A percentile compares a stretch with the other conserved stretches of the same genome.
These are phyloP conservation scores for Phytophthora hybrid DNA, from an alignment of 352 stramenopile species.

Conservation along the genomic window DNA sequence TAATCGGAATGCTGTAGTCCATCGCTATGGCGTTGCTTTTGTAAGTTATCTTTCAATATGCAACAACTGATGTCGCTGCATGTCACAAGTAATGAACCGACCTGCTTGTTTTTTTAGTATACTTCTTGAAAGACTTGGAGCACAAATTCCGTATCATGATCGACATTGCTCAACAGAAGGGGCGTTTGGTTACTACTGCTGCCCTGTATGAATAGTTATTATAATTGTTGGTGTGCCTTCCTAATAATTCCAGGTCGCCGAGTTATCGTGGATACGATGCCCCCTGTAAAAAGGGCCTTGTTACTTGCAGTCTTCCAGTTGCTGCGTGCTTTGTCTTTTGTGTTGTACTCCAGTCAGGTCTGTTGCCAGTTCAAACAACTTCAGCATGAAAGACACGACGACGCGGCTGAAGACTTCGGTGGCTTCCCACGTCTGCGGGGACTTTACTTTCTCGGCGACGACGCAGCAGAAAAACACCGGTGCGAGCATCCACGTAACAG, in stretches of 20 bases:
- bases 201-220: not conserved
- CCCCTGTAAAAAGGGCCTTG: not conserved
- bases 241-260: not conserved
- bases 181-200: not conserved
- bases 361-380: slow-evolving; percentile 35
- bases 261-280: not conserved
- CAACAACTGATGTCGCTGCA: not conserved
- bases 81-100: not conserved
- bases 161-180: not conserved
- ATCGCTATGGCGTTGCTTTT: not conserved
- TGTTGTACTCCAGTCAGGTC: slow-evolving; percentile 1
- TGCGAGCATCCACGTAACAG: slow-evolving; percentile 43
- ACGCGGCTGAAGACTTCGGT: slow-evolving; percentile 52
- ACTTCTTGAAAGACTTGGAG: too few relatives aligned
- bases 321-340: not conserved
- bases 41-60: slow-evolving; percentile 12
- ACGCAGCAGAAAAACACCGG: slow-evolving; percentile 61
- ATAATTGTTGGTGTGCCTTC: not conserved
- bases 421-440: slow-evolving; percentile 30
- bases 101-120: not conserved
- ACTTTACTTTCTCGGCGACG: slow-evolving; percentile 34
- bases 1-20: slow-evolving; percentile 23
- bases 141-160: not conserved
- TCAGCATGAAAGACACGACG: slow-evolving; percentile 56
- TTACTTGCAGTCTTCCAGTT: slow-evolving; percentile 12